Percentiles rank a stretch among this genome's conserved stretches.
Evolutionary conservation across 768 basidiomycete species (phyloP).

Genomic region (Suillus alpinus): DNA sequence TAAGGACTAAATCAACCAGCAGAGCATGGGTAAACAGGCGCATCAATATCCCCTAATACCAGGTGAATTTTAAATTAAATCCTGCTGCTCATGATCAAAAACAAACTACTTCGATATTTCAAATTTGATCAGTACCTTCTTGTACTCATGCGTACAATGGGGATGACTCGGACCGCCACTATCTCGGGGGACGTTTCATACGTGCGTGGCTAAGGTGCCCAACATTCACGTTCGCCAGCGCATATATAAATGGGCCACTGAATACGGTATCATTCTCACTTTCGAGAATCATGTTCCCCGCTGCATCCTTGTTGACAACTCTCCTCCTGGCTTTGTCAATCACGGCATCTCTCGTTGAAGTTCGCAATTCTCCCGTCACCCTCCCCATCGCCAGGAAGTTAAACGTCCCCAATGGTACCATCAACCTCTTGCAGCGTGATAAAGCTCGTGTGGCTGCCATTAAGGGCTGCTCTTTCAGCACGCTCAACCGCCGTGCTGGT

Average conservation of each 20-base stretch:
- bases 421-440: constrained; percentile 50
- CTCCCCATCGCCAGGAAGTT: constrained; percentile 51
- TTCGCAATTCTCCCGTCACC: constrained; percentile 39
- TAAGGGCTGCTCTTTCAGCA: background rate
- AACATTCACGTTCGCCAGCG: background rate
- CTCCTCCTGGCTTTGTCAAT: constrained; percentile 46
- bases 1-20: background rate
- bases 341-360: constrained; percentile 39
- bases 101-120: background rate
- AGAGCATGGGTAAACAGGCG: background rate
- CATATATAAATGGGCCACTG: background rate
- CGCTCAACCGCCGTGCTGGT: constrained; percentile 12
- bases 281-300: constrained; percentile 33
- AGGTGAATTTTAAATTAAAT: background rate
- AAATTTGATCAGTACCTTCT: background rate
- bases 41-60: too few relatives aligned
- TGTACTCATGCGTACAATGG: background rate
- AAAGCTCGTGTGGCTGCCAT: constrained; percentile 41
- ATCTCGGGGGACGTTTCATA: background rate
- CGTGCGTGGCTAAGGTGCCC: background rate
- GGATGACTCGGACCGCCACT: background rate
- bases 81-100: background rate
- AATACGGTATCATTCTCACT: too few relatives aligned
- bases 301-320: constrained; percentile 40
- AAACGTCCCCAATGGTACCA: constrained; percentile 44